Evolutionary conservation across 352 stramenopile species (phyloP).

Genomic region (Phytophthora tentaculata): DNA sequence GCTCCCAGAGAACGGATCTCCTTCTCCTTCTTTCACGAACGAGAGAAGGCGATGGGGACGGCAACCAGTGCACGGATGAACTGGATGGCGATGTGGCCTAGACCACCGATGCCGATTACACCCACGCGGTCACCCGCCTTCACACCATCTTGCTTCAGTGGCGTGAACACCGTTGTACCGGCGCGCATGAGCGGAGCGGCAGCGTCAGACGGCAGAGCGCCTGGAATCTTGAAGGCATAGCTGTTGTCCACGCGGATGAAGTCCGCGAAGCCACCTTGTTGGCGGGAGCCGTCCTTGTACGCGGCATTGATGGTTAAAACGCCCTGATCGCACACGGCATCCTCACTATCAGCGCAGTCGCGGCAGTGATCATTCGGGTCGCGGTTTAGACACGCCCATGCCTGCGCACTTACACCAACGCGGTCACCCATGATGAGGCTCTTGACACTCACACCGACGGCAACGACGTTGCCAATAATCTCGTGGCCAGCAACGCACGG

Average conservation of each 20-base stretch:
- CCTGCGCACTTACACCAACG: slow-evolving; percentile 38
- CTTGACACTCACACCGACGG: slow-evolving; percentile 45
- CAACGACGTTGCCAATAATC: slow-evolving; percentile 31
- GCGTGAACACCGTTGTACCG: slow-evolving; percentile 18
- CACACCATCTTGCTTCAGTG: slow-evolving; percentile 16
- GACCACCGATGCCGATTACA: slow-evolving; percentile 78
- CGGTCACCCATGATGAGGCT: slow-evolving; percentile 72
- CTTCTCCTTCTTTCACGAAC: slow-evolving; percentile 35
- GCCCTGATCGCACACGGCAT: neutral
- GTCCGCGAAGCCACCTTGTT: slow-evolving; percentile 66
- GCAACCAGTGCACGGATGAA: slow-evolving; percentile 71
- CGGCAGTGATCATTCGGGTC: slow-evolving; percentile 61
- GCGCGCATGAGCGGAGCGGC: slow-evolving; percentile 19
- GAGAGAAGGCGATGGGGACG: slow-evolving; percentile 40
- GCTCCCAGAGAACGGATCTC: slow-evolving; percentile 55
- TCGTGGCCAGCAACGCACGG: slow-evolving; percentile 55
- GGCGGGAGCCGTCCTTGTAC: slow-evolving; percentile 42
- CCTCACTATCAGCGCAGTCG: slow-evolving; percentile 41
- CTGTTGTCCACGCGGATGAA: slow-evolving; percentile 65
- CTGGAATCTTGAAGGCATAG: slow-evolving; percentile 53
- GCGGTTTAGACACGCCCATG: slow-evolving; percentile 60
- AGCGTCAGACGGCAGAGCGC: slow-evolving; percentile 13
- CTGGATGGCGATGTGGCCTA: slow-evolving; percentile 83
- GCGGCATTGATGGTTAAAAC: slow-evolving; percentile 57
- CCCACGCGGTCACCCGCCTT: slow-evolving; percentile 51